Base-by-base conservation (phyloP, 2,329 filamentous ascomycete genomes). In the Aspergillus pseudoterreus region DNA sequence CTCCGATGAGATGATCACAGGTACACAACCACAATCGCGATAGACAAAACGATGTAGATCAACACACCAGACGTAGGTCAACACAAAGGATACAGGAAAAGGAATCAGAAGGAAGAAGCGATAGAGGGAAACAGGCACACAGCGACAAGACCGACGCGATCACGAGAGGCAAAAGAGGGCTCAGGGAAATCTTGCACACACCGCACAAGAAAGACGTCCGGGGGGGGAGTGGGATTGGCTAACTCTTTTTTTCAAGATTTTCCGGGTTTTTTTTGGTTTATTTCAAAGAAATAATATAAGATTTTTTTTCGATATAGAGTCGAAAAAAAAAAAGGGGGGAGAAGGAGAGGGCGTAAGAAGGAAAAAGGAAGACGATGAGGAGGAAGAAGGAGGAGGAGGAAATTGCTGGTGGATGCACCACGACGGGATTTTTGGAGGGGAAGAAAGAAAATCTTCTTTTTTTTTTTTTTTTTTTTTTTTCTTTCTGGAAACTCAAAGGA, bases 201-300 rank as follows among this genome's bases (percentile, higher is more conserved):
- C 51, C 57, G 52, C 56, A 52, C 47, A 62, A 62, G 68, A 69
- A 49, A 45, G 44, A 52, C 43, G 22, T 22, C 27, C 1, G 24
- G 24, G 24, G 24, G 21, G 41, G 21, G 27, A 35, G 35, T 39
- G 17, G 48, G 50, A 21, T 47, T 39, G 33, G 24, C 49, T 41
- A 41, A 30, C 41, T 30, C 19, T 44, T 39, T 66, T 70, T 71
- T 70, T 63, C 57, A 55, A 57, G 56, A 58, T 66, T 74, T 74
- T 73, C 68, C 63, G 63, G 63, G 54, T 71, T 72, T 72, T 68
- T 71, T 71, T 62, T 14, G 15, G 15, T 51, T 42, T 42, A 42
- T 42, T 42, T 42, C n/a, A 22, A 42, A 42, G 15, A 38, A n/a
- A 17, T 38, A 38, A 38, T 6, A 17, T 32, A 51, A 22, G 45